A percentile compares a stretch with the other conserved stretches of the same genome.
These are phyloP conservation scores for Calocera cornea DNA, from an alignment of 768 basidiomycete genomes.

Conservation along the genomic window DNA sequence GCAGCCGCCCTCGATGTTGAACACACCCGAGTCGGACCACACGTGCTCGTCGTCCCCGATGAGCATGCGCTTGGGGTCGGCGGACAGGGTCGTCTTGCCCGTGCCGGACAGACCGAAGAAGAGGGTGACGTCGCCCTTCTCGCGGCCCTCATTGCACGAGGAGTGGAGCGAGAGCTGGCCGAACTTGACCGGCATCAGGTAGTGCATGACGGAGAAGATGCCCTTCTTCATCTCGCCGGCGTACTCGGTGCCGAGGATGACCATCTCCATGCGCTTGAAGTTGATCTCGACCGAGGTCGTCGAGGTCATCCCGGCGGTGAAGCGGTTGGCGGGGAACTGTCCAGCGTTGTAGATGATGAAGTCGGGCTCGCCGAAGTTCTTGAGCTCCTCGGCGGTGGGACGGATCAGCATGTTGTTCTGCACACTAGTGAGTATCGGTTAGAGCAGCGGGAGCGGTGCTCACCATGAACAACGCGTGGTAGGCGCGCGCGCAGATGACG, in stretches of 20 bases:
- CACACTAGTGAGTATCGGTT: constrained; percentile 10
- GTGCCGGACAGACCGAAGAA: constrained; percentile 99
- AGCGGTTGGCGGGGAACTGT: constrained; percentile 98
- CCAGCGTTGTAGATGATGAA: constrained; percentile 99
- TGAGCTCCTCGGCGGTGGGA: constrained; percentile 86
- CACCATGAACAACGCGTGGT: constrained; percentile 98
- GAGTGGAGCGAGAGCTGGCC: constrained; percentile 96
- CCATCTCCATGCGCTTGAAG: constrained; percentile 99
- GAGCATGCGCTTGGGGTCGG: constrained; percentile 82
- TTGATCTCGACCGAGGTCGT: constrained; percentile 99
- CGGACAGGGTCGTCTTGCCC: constrained; percentile 96
- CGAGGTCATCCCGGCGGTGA: constrained; percentile 99
- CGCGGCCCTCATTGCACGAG: constrained; percentile 87
- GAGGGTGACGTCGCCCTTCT: constrained; percentile 82
- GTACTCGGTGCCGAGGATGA: constrained; percentile 93
- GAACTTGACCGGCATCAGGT: constrained; percentile 96
- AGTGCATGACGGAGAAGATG: constrained; percentile 99
- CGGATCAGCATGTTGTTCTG: constrained; percentile 99
- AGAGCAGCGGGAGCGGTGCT: constrained; percentile 25
- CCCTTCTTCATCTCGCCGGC: constrained; percentile 99
- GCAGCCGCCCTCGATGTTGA: constrained; percentile 99
- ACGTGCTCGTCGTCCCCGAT: constrained; percentile 99
- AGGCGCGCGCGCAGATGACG: constrained; percentile 94
- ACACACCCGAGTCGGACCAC: constrained; percentile 96
- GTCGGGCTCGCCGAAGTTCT: constrained; percentile 91